These are phyloP conservation scores for Orbilia oligospora DNA, from an alignment of 2,329 filamentous ascomycete genomes.

Conservation along the genomic window DNA sequence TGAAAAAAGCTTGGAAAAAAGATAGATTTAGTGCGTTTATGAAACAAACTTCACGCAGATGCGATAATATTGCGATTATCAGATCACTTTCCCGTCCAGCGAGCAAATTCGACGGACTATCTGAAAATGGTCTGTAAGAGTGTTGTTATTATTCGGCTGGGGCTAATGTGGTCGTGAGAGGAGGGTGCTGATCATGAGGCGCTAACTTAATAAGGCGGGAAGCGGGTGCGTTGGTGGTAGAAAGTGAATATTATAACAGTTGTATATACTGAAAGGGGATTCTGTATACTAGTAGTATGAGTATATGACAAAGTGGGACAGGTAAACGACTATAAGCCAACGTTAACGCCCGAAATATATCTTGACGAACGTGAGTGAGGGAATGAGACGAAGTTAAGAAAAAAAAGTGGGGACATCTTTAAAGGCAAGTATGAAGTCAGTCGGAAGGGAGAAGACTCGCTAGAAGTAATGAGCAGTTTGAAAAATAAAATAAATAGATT, in stretches of 20 bases:
- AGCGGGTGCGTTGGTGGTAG: neutral
- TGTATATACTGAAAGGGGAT: slow-evolving; percentile 49
- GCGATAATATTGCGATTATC: neutral
- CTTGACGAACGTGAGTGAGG: slow-evolving; percentile 34
- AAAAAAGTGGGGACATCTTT: slow-evolving; percentile 15
- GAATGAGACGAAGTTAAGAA: slow-evolving; percentile 30
- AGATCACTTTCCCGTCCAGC: neutral
- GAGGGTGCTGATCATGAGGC: neutral
- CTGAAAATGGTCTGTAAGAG: neutral
- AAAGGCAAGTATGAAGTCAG: slow-evolving; percentile 15
- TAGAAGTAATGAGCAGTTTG: slow-evolving; percentile 53
- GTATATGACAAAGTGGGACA: slow-evolving; percentile 48
- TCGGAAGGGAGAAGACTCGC: slow-evolving; percentile 33
- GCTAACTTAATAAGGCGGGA: neutral
- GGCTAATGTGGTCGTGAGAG: no score
- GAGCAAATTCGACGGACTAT: neutral
- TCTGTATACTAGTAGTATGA: slow-evolving; percentile 41
- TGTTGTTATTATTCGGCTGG: neutral
- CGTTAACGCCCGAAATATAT: slow-evolving; percentile 39
- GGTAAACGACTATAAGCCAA: slow-evolving; percentile 15
- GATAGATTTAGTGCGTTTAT: slow-evolving; percentile 14
- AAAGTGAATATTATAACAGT: slow-evolving; percentile 58
- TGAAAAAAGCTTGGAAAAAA: neutral
- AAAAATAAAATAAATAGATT: slow-evolving; percentile 29
- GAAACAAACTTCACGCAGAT: neutral